Evolutionary conservation across 2,329 filamentous ascomycete species (phyloP), one percentile per base, ranked within the genome.

Genomic region (Stachybotrys elegans): DNA sequence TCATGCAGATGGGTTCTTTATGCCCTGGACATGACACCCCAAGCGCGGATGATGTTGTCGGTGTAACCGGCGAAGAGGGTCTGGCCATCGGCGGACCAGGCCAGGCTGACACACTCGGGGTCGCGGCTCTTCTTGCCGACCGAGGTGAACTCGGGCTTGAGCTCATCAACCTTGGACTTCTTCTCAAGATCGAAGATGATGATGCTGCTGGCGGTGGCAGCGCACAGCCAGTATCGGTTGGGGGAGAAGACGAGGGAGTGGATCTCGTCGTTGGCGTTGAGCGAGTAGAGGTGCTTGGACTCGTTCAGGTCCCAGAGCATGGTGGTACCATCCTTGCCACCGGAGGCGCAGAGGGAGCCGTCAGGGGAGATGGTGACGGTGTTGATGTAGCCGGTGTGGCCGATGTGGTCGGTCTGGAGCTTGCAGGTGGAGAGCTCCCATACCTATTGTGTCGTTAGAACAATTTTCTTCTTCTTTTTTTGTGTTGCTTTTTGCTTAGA

Each of bases 121-220:
- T 96, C 92, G 70, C 91, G 84, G 84, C 86, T 90, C 89, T 97
- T 97, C 89, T 95, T 95, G 79, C 91, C 88, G 70, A 90, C 86
- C 70, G 90, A 95, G 68, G 90, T 80, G 80, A 93, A 96, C 73
- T 98, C 93, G 60, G 92, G 92, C 86, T 95, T 96, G 73, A 98
- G 85, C 84, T 97, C 93, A 66, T 97, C 92, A 68, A 97, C 92
- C 87, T 96, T 97, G 86, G 86, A 94, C 91, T 98, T 98, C 91
- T 98, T 98, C 89, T 98, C 93, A 61, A 98, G 84, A 69, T 98
- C 93, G 79, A 98, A 98, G 83, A 98, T 97, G 83, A 96, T 96
- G 83, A 98, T 97, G 83, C 84, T 90, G 78, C 83, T 88, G 69
- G 89, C 82, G 55, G 93, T 98, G 70, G 93, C 93, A 69, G 93